phyloP scores from a whole-genome alignment of 345 rosid species.

The Streptanthus diversifolius region DNA sequence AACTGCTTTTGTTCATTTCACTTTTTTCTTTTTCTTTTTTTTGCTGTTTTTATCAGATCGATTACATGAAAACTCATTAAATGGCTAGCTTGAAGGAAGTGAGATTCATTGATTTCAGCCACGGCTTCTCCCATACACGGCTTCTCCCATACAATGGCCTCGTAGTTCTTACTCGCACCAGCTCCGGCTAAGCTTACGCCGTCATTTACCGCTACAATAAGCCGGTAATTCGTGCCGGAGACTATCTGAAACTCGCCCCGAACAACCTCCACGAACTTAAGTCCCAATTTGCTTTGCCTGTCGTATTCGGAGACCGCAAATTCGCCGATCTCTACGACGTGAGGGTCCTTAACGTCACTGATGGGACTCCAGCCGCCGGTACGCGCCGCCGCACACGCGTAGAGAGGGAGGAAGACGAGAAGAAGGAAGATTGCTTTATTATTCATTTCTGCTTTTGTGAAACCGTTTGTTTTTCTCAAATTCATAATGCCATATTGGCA shows the following conservation, averaged over 20 bases:
- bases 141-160: slow-evolving; percentile 55
- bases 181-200: neutral
- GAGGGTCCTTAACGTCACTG: slow-evolving; percentile 34
- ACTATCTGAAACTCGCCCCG: slow-evolving; percentile 54
- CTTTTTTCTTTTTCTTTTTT: neutral
- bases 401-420: slow-evolving; percentile 1
- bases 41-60: neutral
- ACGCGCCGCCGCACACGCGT: slow-evolving; percentile 7
- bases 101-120: slow-evolving; percentile 40
- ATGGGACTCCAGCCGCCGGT: slow-evolving; percentile 56
- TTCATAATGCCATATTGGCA: neutral
- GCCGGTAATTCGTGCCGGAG: slow-evolving; percentile 47
- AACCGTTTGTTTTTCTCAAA: neutral
- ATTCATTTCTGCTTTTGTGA: neutral
- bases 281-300: neutral
- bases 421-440: neutral
- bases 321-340: slow-evolving; percentile 47
- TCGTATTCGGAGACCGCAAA: slow-evolving; percentile 48
- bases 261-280: slow-evolving; percentile 37
- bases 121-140: slow-evolving; percentile 48
- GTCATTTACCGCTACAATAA: slow-evolving; percentile 23
- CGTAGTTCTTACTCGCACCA: slow-evolving; percentile 21
- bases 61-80: neutral
- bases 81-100: slow-evolving; percentile 40
- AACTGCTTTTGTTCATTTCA: neutral